Evolutionary conservation across 2,329 filamentous ascomycete genomes (phyloP).

Genomic region (Curvularia spicifera): DNA sequence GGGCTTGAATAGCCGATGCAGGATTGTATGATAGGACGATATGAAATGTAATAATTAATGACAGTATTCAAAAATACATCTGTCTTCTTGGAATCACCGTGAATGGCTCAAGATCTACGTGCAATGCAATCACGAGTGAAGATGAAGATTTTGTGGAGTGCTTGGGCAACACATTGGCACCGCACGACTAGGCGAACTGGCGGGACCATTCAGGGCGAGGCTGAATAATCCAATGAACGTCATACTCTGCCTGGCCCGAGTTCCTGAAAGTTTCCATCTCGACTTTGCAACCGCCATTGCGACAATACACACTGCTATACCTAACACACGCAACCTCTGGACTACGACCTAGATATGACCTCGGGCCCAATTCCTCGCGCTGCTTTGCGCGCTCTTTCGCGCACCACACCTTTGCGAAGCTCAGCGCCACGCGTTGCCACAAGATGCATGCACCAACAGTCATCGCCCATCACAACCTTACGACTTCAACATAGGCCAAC

Average conservation of each 20-base stretch:
- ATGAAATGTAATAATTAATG: slow-evolving; percentile 25
- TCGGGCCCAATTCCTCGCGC: slow-evolving; percentile 36
- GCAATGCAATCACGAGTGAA: too few species aligned
- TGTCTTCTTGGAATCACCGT: neutral
- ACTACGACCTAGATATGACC: slow-evolving; percentile 28
- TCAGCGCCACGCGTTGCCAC: slow-evolving; percentile 36
- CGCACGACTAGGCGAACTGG: neutral
- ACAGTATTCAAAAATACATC: neutral
- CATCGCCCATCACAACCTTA: slow-evolving; percentile 43
- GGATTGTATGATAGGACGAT: slow-evolving; percentile 16
- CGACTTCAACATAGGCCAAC: slow-evolving; percentile 40
- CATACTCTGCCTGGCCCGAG: slow-evolving; percentile 26
- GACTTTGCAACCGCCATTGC: slow-evolving; percentile 23
- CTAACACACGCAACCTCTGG: neutral
- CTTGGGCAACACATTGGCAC: too few species aligned
- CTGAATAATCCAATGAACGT: slow-evolving; percentile 28
- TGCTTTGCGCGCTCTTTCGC: slow-evolving; percentile 39
- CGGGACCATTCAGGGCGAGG: slow-evolving; percentile 11
- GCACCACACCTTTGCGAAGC: slow-evolving; percentile 30
- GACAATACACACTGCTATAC: slow-evolving; percentile 6
- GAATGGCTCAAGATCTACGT: neutral
- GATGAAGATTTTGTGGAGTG: too few species aligned
- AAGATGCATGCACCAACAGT: slow-evolving; percentile 46
- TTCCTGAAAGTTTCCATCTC: slow-evolving; percentile 19
- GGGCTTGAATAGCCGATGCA: slow-evolving; percentile 1